Evolutionary conservation across 495 filamentous ascomycete genomes (phyloP).

Genomic region (Neurospora hispaniola): DNA sequence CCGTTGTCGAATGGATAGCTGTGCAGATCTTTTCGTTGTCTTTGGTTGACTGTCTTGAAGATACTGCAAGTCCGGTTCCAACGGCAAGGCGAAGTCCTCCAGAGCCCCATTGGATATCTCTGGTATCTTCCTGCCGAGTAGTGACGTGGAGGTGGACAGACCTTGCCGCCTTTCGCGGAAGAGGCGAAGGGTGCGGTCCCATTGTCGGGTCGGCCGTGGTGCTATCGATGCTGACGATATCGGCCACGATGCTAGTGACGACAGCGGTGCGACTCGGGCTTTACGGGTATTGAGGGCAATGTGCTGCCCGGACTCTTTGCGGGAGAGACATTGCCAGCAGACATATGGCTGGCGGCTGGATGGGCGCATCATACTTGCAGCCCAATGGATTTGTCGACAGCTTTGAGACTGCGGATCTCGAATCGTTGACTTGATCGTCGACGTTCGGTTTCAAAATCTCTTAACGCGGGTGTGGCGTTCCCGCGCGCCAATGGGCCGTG

Average conservation of each 20-base stretch:
- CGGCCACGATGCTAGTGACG: background rate
- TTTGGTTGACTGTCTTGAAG: background rate
- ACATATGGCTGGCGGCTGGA: conserved; percentile 16
- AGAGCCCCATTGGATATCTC: background rate
- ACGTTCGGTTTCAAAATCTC: background rate
- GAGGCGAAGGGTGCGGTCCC: background rate
- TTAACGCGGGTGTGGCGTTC: background rate
- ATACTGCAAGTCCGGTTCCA: background rate
- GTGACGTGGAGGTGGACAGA: background rate
- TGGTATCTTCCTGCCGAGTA: background rate
- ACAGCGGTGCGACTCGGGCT: background rate
- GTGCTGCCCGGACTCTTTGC: background rate
- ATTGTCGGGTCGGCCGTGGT: conserved; percentile 1
- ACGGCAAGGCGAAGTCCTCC: background rate
- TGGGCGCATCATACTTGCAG: conserved; percentile 17
- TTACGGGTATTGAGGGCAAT: background rate
- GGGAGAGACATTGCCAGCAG: conserved; percentile 21
- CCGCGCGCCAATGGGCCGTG: background rate
- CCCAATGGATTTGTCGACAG: background rate
- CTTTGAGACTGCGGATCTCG: background rate
- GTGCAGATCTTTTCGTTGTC: background rate
- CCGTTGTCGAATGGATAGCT: conserved; percentile 33
- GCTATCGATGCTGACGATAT: background rate
- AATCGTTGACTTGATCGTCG: background rate
- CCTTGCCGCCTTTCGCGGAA: background rate